Base-by-base conservation (phyloP, 2,329 filamentous ascomycete genomes). In the Juglanconis juglandina region DNA sequence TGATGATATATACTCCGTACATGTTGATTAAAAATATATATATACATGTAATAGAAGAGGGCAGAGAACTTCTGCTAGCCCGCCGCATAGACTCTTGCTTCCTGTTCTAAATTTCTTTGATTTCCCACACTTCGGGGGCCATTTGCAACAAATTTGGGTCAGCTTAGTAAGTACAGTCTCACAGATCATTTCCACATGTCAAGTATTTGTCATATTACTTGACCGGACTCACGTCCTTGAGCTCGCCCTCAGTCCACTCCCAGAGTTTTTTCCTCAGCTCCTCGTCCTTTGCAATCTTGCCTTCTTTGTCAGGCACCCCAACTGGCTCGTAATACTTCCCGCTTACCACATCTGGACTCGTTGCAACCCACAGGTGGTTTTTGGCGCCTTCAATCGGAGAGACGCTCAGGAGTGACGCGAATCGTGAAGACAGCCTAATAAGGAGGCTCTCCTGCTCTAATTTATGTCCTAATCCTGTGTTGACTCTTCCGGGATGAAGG, bases 401-500 rank as follows among this genome's bases (percentile, higher is more conserved):
- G 32, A 71, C 3, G 13, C 62, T 34, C 30, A 63, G 41, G 6
- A 56, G 58, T 11, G 47, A 47, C 2, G 57, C 61, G 9, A 61
- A 47, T 5, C 65, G 52, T 14, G 11, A 8, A 13, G n/a, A 14
- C n/a, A 65, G 8, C 13, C 54, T 35, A 8, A 58, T 60, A 24
- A 65, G 13, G 10, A 51, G 14, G 5, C 59, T 54, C 5, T 56
- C 58, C 44, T 63, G 47, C 5, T 47, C 11, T 7, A 58, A n/a
- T 8, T 59, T 57, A 9, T 56, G 37, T 32, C 63, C 30, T 5
- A 80, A 56, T 1, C 67, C 68, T 0, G 77, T 80, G 3, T 65
- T 62, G 34, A 78, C 74, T 4, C 74, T 67, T 2, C 77, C 78
- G 0, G 78, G 79, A 58, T 79, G 74, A 1, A 80, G 61, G 0